phyloP scores from a whole-genome alignment of 2,329 filamentous ascomycete species.

The Alternaria triticina region DNA sequence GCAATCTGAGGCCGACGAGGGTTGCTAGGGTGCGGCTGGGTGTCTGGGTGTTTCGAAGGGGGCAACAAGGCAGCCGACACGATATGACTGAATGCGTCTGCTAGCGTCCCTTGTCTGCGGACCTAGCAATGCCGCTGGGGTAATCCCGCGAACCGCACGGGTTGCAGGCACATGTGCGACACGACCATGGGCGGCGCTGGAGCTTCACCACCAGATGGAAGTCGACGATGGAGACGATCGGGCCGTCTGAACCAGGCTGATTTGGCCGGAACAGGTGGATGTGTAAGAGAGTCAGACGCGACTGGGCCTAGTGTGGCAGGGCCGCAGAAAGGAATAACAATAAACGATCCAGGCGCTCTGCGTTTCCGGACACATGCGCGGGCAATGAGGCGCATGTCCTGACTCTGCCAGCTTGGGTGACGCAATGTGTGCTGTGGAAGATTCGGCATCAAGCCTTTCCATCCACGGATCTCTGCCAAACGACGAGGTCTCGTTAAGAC shows the following conservation, averaged over 20 bases:
- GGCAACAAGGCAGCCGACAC: slow-evolving; percentile 15
- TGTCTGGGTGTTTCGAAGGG: slow-evolving; percentile 20
- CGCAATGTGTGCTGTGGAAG: slow-evolving; percentile 15
- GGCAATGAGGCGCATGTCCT: neutral
- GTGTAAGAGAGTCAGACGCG: slow-evolving; percentile 22
- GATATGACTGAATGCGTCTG: slow-evolving; percentile 22
- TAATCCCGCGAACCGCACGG: slow-evolving; percentile 19
- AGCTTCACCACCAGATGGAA: neutral
- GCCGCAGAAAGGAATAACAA: slow-evolving; percentile 5
- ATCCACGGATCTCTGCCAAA: slow-evolving; percentile 12
- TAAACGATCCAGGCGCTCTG: slow-evolving; percentile 5
- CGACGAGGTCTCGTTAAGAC: slow-evolving; percentile 22
- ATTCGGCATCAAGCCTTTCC: slow-evolving; percentile 11
- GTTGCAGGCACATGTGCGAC: slow-evolving; percentile 16
- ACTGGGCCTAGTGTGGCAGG: slow-evolving; percentile 15
- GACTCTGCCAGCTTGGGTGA: slow-evolving; percentile 7
- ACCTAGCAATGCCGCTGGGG: slow-evolving; percentile 17
- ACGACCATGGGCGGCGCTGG: slow-evolving; percentile 6
- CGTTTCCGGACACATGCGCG: neutral
- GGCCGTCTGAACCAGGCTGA: slow-evolving; percentile 31
- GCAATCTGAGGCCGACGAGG: slow-evolving; percentile 24
- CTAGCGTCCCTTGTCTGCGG: slow-evolving; percentile 17
- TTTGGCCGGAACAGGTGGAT: slow-evolving; percentile 25
- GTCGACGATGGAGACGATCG: slow-evolving; percentile 12
- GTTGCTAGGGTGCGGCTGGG: slow-evolving; percentile 15